A percentile compares a stretch with the other conserved stretches of the same genome.
Conservation (phyloP, 2,329 filamentous ascomycete genomes). For the Colletotrichum paranaense region DNA sequence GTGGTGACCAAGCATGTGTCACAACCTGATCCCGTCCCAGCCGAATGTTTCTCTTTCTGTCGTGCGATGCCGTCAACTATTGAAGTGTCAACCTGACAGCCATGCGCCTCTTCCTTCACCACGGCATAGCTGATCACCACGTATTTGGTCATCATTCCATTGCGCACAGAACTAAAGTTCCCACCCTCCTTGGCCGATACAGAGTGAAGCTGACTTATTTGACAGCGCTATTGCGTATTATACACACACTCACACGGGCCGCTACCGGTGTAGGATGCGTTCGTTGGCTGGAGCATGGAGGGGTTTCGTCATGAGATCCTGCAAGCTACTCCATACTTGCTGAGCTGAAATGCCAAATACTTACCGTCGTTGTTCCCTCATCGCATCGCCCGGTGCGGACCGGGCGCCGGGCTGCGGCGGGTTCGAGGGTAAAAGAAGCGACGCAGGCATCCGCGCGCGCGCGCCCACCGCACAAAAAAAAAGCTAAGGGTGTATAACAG, state of each 20-base stretch:
- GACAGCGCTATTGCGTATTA: neutral
- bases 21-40: neutral
- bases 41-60: neutral
- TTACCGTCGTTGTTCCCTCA: neutral
- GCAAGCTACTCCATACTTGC: neutral
- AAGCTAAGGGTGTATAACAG: conserved; percentile 25
- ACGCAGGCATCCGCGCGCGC: neutral
- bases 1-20: neutral
- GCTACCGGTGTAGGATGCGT: neutral
- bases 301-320: neutral
- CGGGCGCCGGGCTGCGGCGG: conserved; percentile 1
- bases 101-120: too few relatives aligned
- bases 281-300: neutral
- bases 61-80: neutral
- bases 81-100: neutral
- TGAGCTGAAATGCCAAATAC: neutral
- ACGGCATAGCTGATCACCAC: neutral
- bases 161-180: neutral
- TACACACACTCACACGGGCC: neutral
- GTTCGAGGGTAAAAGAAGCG: neutral
- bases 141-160: too few relatives aligned
- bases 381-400: neutral
- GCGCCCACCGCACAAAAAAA: neutral
- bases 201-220: neutral
- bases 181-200: neutral